Percentiles rank a stretch among this genome's conserved stretches.
phyloP scores from a whole-genome alignment of 257 asterid genomes.

The Euphrasia confusa region DNA sequence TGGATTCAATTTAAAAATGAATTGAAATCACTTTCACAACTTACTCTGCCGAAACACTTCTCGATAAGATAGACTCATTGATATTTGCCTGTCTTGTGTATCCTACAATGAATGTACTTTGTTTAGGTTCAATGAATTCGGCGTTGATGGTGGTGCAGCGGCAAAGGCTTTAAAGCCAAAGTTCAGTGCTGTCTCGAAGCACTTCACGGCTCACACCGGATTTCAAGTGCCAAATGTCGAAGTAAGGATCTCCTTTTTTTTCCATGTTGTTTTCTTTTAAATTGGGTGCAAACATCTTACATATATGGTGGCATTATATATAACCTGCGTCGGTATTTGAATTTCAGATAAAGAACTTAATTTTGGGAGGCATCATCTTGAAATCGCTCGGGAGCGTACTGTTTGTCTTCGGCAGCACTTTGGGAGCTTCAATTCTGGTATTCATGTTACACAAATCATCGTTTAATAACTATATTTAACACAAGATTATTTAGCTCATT shows the following conservation, averaged over 20 bases:
- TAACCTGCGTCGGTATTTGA: neutral
- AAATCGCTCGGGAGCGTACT: conserved; percentile 73
- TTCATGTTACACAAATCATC: conserved; percentile 5
- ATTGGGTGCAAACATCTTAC: neutral
- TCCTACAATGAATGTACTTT: neutral
- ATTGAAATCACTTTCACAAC: neutral
- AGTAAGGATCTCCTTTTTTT: conserved; percentile 33
- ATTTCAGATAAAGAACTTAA: conserved; percentile 58
- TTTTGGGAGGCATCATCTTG: conserved; percentile 62
- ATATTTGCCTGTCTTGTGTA: conserved; percentile 18
- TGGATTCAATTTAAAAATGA: neutral
- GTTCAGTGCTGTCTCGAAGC: conserved; percentile 58
- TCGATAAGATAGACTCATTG: neutral
- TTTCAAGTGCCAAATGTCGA: conserved; percentile 55
- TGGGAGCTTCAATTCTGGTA: conserved; percentile 79
- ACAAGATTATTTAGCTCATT: neutral
- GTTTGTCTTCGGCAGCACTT: conserved; percentile 66
- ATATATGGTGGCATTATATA: neutral
- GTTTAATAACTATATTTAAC: neutral
- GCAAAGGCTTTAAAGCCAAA: conserved; percentile 57
- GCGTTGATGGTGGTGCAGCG: conserved; percentile 77
- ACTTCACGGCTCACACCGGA: conserved; percentile 55
- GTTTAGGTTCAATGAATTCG: conserved; percentile 65
- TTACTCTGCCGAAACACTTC: neutral
- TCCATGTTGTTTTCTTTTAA: conserved; percentile 1